Evolutionary conservation across 495 filamentous ascomycete genomes (phyloP).

Genomic region (Penicillium goetzii): DNA sequence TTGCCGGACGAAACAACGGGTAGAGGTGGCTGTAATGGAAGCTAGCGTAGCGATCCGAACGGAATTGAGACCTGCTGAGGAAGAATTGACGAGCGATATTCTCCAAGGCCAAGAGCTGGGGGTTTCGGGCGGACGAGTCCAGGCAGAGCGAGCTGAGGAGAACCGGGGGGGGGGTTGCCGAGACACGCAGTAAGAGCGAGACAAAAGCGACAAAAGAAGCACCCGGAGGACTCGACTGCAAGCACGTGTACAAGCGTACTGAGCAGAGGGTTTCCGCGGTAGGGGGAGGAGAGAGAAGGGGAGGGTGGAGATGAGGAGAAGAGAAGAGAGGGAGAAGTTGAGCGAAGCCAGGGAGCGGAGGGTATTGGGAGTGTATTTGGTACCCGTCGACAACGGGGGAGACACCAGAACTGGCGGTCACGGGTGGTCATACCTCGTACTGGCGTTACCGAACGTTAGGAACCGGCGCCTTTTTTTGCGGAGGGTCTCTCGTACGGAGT

Average conservation of each 20-base stretch:
- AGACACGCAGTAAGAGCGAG: conserved; percentile 16
- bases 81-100: conserved; percentile 17
- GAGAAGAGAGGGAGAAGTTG: conserved; percentile 29
- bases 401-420: conserved; percentile 19
- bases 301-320: conserved; percentile 21
- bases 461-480: neutral
- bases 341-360: conserved; percentile 29
- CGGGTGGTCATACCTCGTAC: conserved; percentile 15
- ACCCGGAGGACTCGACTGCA: conserved; percentile 36
- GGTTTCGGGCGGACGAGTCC: conserved; percentile 11
- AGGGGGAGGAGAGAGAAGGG: conserved; percentile 17
- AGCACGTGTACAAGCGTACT: conserved; percentile 29
- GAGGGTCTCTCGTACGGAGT: neutral
- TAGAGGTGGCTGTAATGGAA: neutral
- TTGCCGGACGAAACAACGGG: conserved; percentile 4
- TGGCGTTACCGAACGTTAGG: conserved; percentile 15
- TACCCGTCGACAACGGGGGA: conserved; percentile 14
- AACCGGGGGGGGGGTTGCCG: conserved; percentile 12
- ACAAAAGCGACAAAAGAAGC: conserved; percentile 23
- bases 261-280: conserved; percentile 19
- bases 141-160: conserved; percentile 13
- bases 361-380: conserved; percentile 35
- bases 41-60: conserved; percentile 2
- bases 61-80: conserved; percentile 17
- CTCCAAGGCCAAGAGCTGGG: conserved; percentile 7